Evolutionary conservation across 2,329 filamentous ascomycete species (phyloP).

Genomic region (Scedosporium boydii): DNA sequence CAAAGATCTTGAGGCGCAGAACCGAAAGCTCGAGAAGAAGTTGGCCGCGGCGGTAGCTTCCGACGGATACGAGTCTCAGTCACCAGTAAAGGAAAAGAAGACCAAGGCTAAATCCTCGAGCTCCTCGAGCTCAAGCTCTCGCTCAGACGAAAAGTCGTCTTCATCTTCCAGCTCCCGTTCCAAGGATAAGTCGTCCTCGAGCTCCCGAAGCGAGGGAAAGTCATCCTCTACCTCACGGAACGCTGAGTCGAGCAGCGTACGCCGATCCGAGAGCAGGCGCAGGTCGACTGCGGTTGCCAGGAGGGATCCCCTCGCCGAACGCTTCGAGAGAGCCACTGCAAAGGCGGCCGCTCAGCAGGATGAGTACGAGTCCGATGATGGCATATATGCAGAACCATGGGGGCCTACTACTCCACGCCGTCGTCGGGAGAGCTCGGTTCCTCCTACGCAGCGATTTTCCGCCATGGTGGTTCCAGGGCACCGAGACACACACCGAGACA

Average conservation of each 20-base stretch:
- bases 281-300: background rate
- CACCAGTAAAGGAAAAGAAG: background rate
- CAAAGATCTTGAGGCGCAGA: background rate
- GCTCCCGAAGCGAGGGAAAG: slow-evolving; percentile 1
- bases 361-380: background rate
- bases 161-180: background rate
- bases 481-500: background rate
- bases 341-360: slow-evolving; percentile 1
- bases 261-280: slow-evolving; percentile 4
- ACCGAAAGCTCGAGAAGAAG: slow-evolving; percentile 1
- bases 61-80: background rate
- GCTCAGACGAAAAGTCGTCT: background rate
- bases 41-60: background rate
- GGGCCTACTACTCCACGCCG: slow-evolving; percentile 2
- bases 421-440: background rate
- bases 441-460: background rate
- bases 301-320: slow-evolving; percentile 5
- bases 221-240: background rate
- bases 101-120: background rate
- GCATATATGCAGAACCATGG: slow-evolving; percentile 2
- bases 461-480: background rate
- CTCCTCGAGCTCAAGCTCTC: background rate
- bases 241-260: background rate
- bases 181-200: background rate
- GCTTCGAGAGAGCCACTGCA: background rate